Evolutionary conservation across 2,329 filamentous ascomycete genomes (phyloP), one percentile per base, ranked within the genome.

Genomic region (Gaeumannomyces sp.): DNA sequence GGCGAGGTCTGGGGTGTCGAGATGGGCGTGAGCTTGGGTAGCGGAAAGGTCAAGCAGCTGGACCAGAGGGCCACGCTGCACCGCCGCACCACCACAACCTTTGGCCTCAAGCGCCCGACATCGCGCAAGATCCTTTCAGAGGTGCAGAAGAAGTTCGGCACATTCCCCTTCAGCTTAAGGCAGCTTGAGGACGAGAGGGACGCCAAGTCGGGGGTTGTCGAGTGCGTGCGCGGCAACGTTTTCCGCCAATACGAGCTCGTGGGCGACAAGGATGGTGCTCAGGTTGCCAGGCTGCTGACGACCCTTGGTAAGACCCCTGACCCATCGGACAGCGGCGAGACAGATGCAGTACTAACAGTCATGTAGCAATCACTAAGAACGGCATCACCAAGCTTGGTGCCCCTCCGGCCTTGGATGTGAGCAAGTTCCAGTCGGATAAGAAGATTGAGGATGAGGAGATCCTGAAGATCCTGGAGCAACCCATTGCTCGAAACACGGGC

Each of bases 1-100:
- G 90, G 92, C 70, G 95, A 99, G 76, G 93, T 96, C 67, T 99
- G 95, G 95, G 95, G 95, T 78, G 92, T 99, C 64, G 95, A 99
- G 84, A 88, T 97, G 76, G 94, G 94, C 71, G 87, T 99, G 75
- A 95, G 91, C 78, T 81, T 95, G 72, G 93, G 93, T 69, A 89
- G 87, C 68, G 95, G 95, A 76, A 99, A 99, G 84, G 90, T 96
- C 78, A 99, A 98, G 89, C 89, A 83, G 71, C 83, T 97, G 67
- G 88, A 92, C 73, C 90, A 96, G 79, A 88, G 95, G 69, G 82
- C 95, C 63, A 99, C 95, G 61, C 86, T 99, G 69, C 93, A 98
- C 81, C 92, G 94, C 75, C 91, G 94, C 73, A 98, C 95, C 65
- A 89, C 87, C 70, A 93, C 92, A 71, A 97, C 92, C 67, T 97